phyloP scores from a whole-genome alignment of 169 alveolate genomes.

The Plasmodium sp. region DNA sequence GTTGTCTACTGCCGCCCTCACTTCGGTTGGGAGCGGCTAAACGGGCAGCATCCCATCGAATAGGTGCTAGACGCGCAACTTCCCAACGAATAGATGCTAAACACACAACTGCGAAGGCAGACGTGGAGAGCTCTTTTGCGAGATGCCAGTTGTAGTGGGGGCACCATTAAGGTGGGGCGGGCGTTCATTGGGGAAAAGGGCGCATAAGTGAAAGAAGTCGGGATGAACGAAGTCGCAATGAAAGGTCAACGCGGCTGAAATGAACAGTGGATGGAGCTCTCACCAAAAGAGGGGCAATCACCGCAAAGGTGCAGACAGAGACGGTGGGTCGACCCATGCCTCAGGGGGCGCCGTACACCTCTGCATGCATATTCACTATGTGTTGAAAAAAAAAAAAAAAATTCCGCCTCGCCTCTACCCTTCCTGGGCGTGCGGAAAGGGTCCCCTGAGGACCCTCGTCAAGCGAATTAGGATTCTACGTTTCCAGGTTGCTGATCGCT shows the following conservation, averaged over 20 bases:
- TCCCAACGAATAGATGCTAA: background rate
- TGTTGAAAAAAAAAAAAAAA: background rate
- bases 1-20: background rate
- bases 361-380: background rate
- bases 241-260: background rate
- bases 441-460: background rate
- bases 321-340: background rate
- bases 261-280: background rate
- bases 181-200: background rate
- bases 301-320: background rate
- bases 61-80: background rate
- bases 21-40: background rate
- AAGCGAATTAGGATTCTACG: background rate
- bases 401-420: background rate
- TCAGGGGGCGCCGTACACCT: background rate
- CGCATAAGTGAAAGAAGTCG: background rate
- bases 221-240: background rate
- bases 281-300: background rate
- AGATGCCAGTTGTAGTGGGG: background rate
- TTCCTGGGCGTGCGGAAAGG: background rate
- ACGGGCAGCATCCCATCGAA: background rate
- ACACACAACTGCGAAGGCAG: background rate
- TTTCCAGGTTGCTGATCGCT: constrained; percentile 62
- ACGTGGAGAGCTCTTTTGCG: background rate
- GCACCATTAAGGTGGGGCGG: background rate